Evolutionary conservation across 1,284 basidiomycete species (phyloP).

Genomic region (Austropuccinia psidii): DNA sequence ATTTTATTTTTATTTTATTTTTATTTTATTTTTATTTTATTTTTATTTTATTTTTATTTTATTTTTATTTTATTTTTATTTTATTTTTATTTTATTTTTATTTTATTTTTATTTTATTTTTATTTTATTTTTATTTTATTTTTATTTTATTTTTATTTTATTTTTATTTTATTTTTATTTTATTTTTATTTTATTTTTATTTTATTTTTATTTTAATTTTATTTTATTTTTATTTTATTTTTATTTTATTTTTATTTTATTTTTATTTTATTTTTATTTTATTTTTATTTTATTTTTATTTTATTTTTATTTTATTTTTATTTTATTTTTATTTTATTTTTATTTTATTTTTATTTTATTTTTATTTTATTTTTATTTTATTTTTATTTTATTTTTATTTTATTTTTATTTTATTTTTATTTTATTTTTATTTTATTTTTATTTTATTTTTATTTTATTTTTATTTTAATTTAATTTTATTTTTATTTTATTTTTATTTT

Average conservation of each 20-base stretch:
- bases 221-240: background rate
- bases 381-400: background rate
- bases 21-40: no score
- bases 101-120: no score
- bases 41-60: no score
- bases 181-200: background rate
- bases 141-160: background rate
- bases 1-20: no score
- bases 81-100: no score
- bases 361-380: background rate
- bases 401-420: background rate
- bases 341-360: background rate
- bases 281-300: background rate
- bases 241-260: background rate
- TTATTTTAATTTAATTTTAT: background rate
- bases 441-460: background rate
- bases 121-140: no score
- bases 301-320: background rate
- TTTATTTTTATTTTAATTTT: background rate
- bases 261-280: background rate
- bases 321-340: background rate
- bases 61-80: no score
- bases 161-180: background rate
- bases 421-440: background rate
- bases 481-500: background rate